Base-by-base conservation (phyloP, 345 rosid species). In the Rhizophora apiculata region DNA sequence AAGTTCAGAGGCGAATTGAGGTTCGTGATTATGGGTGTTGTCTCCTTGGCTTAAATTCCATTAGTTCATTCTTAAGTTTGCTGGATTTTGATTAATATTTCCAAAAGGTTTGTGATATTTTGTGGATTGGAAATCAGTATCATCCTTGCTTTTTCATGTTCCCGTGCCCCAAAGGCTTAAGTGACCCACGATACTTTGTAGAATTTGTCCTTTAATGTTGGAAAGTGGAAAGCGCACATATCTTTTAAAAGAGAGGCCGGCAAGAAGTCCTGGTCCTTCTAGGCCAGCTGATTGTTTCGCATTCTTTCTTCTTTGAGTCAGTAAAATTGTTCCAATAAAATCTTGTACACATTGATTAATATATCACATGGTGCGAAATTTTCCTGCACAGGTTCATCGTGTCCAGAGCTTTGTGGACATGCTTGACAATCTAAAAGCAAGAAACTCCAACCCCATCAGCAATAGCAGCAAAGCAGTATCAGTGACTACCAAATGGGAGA, bases 1-100 rank as follows among this genome's bases (percentile, higher is more conserved):
- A 73, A 83, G 73, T 68, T 36, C 84, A 84, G 78, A 74, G 86
- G 75, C 54, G 77, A 67, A 71, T 62, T 3, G 93, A 82, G 88
- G 85, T 86, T 34, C 67, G 67, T 64, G 21, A 22, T 59, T 31
- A 26, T 27, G 1, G 46, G 15, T 62, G 31, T 32, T 43, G 15
- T 60, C 9, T 57, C 43, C 56, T 60, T 27, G 36, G 49, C n/a
- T 46, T 52, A 34, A 24, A 6, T 56, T 24, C 4, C 70, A 15
- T 67, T 24, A 54, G 30, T 54, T 55, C 63, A 59, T 56, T 39
- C 34, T 29, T 16, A 18, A 34, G 19, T 4, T 24, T 16, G 26
- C 31, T 27, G 31, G 27, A 34, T 22, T 6, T 24, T 20, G 26
- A 20, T 59, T 43, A 39, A 46, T 26, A 24, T 54, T 27, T 57